A percentile compares a stretch with the other conserved stretches of the same genome.
phyloP scores from a whole-genome alignment of 805 yeast genomes.

The Isabelozyma gotoi region DNA sequence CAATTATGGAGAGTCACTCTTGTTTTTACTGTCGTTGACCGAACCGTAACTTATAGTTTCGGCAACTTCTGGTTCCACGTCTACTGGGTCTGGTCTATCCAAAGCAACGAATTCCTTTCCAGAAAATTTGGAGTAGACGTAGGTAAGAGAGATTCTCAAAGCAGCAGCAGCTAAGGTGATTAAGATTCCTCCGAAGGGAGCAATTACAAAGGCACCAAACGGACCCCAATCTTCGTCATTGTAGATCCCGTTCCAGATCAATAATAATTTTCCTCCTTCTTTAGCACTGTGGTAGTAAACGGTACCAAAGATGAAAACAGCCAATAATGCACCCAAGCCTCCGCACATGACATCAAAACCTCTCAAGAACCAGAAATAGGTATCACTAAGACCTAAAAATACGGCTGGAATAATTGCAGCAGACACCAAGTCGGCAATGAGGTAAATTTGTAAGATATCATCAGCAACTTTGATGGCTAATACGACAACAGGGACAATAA shows the following conservation, averaged over 20 bases:
- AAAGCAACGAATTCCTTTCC: constrained; percentile 46
- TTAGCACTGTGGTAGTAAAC: constrained; percentile 70
- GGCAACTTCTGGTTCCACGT: constrained; percentile 3
- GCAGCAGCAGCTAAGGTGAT: constrained; percentile 54
- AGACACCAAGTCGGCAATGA: constrained; percentile 88
- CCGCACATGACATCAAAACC: constrained; percentile 83
- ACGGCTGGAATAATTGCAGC: constrained; percentile 83
- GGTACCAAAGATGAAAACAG: constrained; percentile 81
- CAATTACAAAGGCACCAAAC: constrained; percentile 90
- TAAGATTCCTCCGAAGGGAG: constrained; percentile 78
- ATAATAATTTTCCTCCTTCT: constrained; percentile 74
- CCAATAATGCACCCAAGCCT: constrained; percentile 78
- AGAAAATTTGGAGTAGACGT: constrained; percentile 28
- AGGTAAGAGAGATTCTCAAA: constrained; percentile 40
- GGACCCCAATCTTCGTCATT: constrained; percentile 83
- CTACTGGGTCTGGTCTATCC: constrained; percentile 31
- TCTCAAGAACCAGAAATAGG: constrained; percentile 61
- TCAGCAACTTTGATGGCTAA: constrained; percentile 82
- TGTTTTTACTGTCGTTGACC: not conserved
- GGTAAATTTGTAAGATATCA: constrained; percentile 79
- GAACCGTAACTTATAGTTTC: not conserved
- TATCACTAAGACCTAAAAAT: constrained; percentile 71
- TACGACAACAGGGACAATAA: constrained; percentile 85
- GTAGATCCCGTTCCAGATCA: constrained; percentile 81
- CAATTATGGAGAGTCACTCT: not conserved